Evolutionary conservation across 768 basidiomycete species (phyloP).

Genomic region (Psilocybe sp.): DNA sequence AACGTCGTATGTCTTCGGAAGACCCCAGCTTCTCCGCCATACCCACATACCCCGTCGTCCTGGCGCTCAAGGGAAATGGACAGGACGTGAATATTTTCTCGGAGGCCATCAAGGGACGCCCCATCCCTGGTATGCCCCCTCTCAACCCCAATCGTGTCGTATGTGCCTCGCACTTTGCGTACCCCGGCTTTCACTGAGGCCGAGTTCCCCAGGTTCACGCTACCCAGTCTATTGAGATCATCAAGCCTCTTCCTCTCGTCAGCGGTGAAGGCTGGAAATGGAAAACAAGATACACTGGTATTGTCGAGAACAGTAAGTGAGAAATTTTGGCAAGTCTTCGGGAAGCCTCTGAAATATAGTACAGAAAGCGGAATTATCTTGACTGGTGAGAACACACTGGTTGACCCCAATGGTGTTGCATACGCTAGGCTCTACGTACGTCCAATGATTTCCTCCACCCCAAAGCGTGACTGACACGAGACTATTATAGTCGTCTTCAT

Average conservation of each 20-base stretch:
- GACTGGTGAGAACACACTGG: conserved; percentile 58
- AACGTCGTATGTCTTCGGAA: conserved; percentile 2
- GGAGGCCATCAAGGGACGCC: conserved; percentile 38
- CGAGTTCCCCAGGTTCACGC: conserved; percentile 59
- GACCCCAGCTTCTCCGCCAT: conserved; percentile 62
- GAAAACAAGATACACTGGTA: conserved; percentile 59
- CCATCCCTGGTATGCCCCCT: conserved; percentile 66
- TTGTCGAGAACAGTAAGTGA: conserved; percentile 78
- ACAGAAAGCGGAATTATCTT: conserved; percentile 75
- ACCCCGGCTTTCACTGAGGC: not conserved
- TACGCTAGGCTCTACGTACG: conserved; percentile 65
- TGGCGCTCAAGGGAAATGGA: conserved; percentile 66
- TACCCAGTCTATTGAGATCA: conserved; percentile 74
- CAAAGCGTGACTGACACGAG: not conserved
- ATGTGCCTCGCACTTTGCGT: conserved; percentile 19
- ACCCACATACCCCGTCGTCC: conserved; percentile 84
- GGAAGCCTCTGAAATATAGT: not conserved
- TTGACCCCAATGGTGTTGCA: conserved; percentile 56
- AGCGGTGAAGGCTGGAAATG: conserved; percentile 81
- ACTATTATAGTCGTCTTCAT: conserved; percentile 52
- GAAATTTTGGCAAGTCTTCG: not conserved
- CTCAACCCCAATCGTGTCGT: conserved; percentile 72
- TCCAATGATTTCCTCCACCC: not conserved
- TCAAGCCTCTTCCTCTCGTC: conserved; percentile 73
- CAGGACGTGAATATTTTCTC: conserved; percentile 72